phyloP scores from a whole-genome alignment of 2,329 filamentous ascomycete genomes.

The Pestalotiopsis fici region DNA sequence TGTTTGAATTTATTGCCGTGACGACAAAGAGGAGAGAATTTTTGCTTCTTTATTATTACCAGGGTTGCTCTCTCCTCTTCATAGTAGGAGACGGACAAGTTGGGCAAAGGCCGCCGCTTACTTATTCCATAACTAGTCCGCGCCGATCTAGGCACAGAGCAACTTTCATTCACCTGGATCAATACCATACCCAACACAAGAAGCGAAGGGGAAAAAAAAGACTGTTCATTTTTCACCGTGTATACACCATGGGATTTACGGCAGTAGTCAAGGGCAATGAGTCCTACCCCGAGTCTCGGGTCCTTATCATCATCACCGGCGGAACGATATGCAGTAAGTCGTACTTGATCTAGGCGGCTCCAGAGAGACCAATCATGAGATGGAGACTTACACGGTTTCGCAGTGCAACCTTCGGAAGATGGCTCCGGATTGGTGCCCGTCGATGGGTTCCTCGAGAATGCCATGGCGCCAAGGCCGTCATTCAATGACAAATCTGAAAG shows the following conservation, averaged over 20 bases:
- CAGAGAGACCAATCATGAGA: background rate
- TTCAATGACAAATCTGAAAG: slow-evolving; percentile 77
- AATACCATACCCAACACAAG: background rate
- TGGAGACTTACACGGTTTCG: background rate
- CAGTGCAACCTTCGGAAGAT: slow-evolving; percentile 68
- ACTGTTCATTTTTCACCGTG: background rate
- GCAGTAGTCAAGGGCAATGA: slow-evolving; percentile 20
- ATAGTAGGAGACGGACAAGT: background rate
- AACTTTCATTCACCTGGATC: background rate
- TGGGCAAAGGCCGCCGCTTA: background rate
- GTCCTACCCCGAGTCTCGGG: slow-evolving; percentile 69
- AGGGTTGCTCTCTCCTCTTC: background rate
- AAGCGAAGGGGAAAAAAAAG: background rate
- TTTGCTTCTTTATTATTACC: background rate
- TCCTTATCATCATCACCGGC: slow-evolving; percentile 89
- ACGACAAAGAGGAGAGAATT: background rate
- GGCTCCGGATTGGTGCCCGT: slow-evolving; percentile 77
- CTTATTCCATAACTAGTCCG: background rate
- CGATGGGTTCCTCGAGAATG: slow-evolving; percentile 76
- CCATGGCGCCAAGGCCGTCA: slow-evolving; percentile 77
- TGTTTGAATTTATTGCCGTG: background rate
- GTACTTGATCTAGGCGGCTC: slow-evolving; percentile 42
- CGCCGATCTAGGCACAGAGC: background rate
- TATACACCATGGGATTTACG: slow-evolving; percentile 25
- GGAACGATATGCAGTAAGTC: slow-evolving; percentile 58